These are phyloP conservation scores for Theileria annulata DNA, from an alignment of 169 alveolate genomes.

Conservation along the genomic window DNA sequence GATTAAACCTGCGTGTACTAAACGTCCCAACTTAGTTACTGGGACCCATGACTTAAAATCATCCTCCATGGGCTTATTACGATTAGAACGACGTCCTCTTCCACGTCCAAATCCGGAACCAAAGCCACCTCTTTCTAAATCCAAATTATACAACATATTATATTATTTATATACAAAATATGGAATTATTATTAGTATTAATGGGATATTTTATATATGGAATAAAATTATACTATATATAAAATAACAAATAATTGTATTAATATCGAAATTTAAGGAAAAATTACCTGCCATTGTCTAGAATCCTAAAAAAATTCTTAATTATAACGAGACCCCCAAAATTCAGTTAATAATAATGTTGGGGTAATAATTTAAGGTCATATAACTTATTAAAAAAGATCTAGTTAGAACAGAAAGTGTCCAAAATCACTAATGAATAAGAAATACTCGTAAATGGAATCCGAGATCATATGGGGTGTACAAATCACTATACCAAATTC, in stretches of 20 bases:
- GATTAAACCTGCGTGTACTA: constrained; percentile 96
- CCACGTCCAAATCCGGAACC: constrained; percentile 66
- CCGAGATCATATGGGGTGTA: constrained; percentile 3
- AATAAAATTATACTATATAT: too few relatives aligned
- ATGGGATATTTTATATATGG: not conserved
- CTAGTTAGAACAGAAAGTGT: not conserved
- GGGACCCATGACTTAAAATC: constrained; percentile 98
- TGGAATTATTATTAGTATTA: not conserved
- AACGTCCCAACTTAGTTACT: constrained; percentile 98
- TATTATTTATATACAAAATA: too few relatives aligned
- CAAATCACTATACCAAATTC: not conserved
- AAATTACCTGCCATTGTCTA: not conserved
- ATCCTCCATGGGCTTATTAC: constrained; percentile 78
- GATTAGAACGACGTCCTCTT: constrained; percentile 53
- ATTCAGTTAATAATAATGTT: too few relatives aligned
- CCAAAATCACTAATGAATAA: too few relatives aligned
- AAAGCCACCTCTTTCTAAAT: constrained; percentile 64
- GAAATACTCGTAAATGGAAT: not conserved
- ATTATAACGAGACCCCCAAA: not conserved
- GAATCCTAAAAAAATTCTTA: not conserved
- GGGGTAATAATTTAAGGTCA: too few relatives aligned
- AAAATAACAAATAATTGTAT: too few relatives aligned
- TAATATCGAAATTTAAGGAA: not conserved
- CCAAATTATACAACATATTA: not conserved
- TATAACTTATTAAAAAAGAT: too few relatives aligned